phyloP scores from a whole-genome alignment of 805 yeast genomes.

The Ogataea kodamae region DNA sequence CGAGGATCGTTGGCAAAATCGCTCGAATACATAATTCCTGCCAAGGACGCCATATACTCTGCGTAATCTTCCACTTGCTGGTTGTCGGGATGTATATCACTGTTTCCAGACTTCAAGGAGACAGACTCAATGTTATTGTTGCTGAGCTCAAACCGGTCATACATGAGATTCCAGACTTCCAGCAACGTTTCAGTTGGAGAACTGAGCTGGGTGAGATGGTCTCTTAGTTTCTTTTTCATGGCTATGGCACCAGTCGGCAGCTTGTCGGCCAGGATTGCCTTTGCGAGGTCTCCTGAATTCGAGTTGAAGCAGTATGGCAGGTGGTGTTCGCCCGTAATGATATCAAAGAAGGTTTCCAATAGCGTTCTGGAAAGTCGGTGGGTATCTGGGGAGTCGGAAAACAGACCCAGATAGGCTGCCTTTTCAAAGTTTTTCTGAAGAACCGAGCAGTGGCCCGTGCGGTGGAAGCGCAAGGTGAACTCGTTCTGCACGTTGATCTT shows the following conservation, averaged over 20 bases:
- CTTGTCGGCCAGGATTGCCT: slow-evolving; percentile 48
- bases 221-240: slow-evolving; percentile 62
- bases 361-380: slow-evolving; percentile 46
- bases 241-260: slow-evolving; percentile 72
- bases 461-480: slow-evolving; percentile 17
- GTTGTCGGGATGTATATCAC: slow-evolving; percentile 3
- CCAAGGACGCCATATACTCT: slow-evolving; percentile 67
- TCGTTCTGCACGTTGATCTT: slow-evolving; percentile 1
- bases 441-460: slow-evolving; percentile 27
- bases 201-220: slow-evolving; percentile 29
- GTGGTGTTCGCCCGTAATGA: slow-evolving; percentile 24
- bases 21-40: slow-evolving; percentile 54
- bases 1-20: slow-evolving; percentile 27
- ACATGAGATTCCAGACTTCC: slow-evolving; percentile 43
- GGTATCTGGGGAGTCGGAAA: slow-evolving; percentile 48
- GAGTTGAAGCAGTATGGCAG: slow-evolving; percentile 22
- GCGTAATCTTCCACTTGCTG: slow-evolving; percentile 46
- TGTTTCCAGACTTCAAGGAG: slow-evolving; percentile 10
- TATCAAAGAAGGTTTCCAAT: slow-evolving; percentile 27
- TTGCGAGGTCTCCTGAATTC: slow-evolving; percentile 37
- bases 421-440: slow-evolving; percentile 45
- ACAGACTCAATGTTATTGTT: slow-evolving; percentile 5
- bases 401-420: slow-evolving; percentile 47
- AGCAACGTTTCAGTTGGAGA: slow-evolving; percentile 40
- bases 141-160: slow-evolving; percentile 31